phyloP scores from a whole-genome alignment of 257 asterid species.

The Parsonsia alboflavescens region DNA sequence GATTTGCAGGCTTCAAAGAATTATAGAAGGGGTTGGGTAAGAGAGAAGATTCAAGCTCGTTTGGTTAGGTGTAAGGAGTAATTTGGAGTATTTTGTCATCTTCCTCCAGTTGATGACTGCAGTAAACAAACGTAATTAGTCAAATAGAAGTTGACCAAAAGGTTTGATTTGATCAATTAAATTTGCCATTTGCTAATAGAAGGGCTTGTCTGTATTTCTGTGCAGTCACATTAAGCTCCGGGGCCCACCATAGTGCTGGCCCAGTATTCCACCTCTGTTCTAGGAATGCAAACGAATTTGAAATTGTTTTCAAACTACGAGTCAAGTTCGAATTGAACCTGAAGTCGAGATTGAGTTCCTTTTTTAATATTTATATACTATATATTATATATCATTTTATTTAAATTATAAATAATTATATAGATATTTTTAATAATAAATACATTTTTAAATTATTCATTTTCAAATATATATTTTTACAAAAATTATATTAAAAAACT shows the following conservation, averaged over 20 bases:
- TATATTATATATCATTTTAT: too few species aligned
- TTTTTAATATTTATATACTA: too few species aligned
- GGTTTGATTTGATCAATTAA: background rate
- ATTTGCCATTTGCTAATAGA: background rate
- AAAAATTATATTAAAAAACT: too few species aligned
- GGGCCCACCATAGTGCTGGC: background rate
- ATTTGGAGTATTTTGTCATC: background rate
- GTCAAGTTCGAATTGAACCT: too few species aligned
- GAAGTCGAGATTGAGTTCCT: too few species aligned
- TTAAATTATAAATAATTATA: too few species aligned
- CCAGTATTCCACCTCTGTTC: background rate
- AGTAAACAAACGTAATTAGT: background rate
- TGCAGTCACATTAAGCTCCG: background rate
- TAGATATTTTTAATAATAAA: too few species aligned
- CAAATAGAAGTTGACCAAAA: constrained; percentile 2
- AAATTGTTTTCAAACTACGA: too few species aligned
- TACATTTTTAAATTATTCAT: too few species aligned
- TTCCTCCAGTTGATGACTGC: background rate
- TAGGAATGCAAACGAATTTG: too few species aligned
- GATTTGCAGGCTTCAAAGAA: constrained; percentile 3
- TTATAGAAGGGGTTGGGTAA: background rate
- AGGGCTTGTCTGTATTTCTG: background rate
- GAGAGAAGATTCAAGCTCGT: background rate
- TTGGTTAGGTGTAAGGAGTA: background rate
- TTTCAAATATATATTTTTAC: too few species aligned